Evolutionary conservation across 495 filamentous ascomycete species (phyloP).

Genomic region (Haplographium delicatum): DNA sequence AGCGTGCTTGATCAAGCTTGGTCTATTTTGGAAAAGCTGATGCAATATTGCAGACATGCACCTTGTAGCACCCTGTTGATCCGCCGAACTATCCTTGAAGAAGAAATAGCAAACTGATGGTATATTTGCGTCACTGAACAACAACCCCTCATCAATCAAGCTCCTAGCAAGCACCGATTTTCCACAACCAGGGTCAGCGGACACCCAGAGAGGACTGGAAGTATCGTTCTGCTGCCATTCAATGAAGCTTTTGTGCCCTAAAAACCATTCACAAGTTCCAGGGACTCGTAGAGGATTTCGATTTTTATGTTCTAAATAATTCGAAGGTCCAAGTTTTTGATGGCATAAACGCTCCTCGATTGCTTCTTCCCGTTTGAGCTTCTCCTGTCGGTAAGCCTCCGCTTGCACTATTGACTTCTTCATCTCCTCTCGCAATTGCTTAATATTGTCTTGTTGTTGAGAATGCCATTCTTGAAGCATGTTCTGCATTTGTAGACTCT

Average conservation of each 20-base stretch:
- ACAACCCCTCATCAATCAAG: conserved; percentile 29
- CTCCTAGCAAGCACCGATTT: conserved; percentile 35
- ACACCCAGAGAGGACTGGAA: conserved; percentile 30
- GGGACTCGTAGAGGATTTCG: conserved; percentile 29
- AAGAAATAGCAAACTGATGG: conserved; percentile 39
- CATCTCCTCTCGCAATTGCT: too few species aligned
- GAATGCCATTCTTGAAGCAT: too few species aligned
- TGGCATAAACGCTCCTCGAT: too few species aligned
- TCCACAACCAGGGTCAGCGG: conserved; percentile 39
- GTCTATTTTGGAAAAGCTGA: conserved; percentile 18
- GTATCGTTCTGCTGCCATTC: conserved; percentile 33
- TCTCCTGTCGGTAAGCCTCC: too few species aligned
- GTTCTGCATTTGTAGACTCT: too few species aligned
- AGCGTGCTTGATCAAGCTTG: conserved; percentile 20
- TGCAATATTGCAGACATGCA: conserved; percentile 24
- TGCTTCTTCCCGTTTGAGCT: too few species aligned
- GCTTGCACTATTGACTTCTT: too few species aligned
- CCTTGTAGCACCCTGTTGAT: conserved; percentile 27
- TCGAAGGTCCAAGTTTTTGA: too few species aligned
- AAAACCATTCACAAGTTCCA: conserved; percentile 37
- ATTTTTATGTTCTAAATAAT: too few species aligned
- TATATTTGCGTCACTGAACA: not conserved
- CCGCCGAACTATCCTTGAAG: conserved; percentile 38
- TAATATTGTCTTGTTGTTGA: too few species aligned
- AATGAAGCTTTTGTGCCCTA: conserved; percentile 28